These are phyloP conservation scores for Claviceps purpurea DNA, from an alignment of 2,329 filamentous ascomycete species.

Conservation along the genomic window DNA sequence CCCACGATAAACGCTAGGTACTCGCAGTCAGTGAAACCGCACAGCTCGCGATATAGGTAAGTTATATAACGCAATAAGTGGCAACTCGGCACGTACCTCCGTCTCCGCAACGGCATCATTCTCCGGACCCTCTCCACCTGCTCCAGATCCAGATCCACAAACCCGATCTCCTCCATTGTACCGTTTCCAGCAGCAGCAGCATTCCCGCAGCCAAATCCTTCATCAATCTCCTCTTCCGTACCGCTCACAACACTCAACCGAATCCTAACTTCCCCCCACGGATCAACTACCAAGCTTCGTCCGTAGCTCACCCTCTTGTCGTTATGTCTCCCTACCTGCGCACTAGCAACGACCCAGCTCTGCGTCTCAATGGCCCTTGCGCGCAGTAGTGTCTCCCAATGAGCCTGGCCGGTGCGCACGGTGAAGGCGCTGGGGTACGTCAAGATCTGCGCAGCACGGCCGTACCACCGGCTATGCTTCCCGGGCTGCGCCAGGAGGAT, in stretches of 20 bases:
- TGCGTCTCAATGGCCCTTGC: slow-evolving; percentile 82
- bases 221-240: slow-evolving; percentile 27
- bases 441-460: slow-evolving; percentile 52
- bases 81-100: slow-evolving; percentile 30
- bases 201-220: slow-evolving; percentile 17
- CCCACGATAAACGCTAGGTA: background rate
- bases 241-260: slow-evolving; percentile 48
- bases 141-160: slow-evolving; percentile 40
- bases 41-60: background rate
- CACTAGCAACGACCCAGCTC: slow-evolving; percentile 74
- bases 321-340: slow-evolving; percentile 61
- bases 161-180: slow-evolving; percentile 32
- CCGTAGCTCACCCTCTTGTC: slow-evolving; percentile 72
- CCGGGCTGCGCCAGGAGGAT: slow-evolving; percentile 44
- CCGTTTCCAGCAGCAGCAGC: slow-evolving; percentile 8
- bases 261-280: slow-evolving; percentile 67
- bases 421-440: slow-evolving; percentile 89
- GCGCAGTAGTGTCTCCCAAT: slow-evolving; percentile 71
- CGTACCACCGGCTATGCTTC: slow-evolving; percentile 12
- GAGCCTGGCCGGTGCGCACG: slow-evolving; percentile 66
- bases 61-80: too few relatives aligned
- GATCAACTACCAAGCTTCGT: slow-evolving; percentile 71
- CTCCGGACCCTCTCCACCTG: slow-evolving; percentile 33
- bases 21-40: background rate
- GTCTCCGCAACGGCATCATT: slow-evolving; percentile 37